These are phyloP conservation scores for Hamamelis virginiana DNA, from an alignment of 164 flowering plant species.

Conservation along the genomic window DNA sequence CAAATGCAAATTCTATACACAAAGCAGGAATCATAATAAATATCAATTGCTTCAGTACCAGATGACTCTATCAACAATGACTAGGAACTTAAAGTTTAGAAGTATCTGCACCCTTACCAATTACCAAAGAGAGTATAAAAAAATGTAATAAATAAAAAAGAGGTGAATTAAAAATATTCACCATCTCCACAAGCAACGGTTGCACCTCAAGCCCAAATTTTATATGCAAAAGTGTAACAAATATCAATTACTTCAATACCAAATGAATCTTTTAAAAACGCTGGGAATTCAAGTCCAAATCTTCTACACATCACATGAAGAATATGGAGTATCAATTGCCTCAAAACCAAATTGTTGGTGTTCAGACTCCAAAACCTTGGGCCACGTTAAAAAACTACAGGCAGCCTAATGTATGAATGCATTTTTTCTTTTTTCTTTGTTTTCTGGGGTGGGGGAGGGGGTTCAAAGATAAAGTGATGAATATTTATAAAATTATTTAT, in stretches of 20 bases:
- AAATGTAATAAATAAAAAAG: too few relatives aligned
- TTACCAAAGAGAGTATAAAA: constrained; percentile 3
- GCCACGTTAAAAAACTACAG: too few relatives aligned
- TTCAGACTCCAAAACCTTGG: neutral
- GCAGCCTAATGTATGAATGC: too few relatives aligned
- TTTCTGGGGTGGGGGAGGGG: too few relatives aligned
- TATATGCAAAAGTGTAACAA: neutral
- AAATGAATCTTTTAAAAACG: neutral
- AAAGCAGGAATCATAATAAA: too few relatives aligned
- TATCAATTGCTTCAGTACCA: too few relatives aligned
- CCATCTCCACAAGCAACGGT: neutral
- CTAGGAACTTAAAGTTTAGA: constrained; percentile 1
- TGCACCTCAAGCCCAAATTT: neutral
- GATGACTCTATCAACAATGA: too few relatives aligned
- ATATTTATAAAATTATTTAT: too few relatives aligned
- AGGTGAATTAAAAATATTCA: neutral
- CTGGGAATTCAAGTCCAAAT: too few relatives aligned
- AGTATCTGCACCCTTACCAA: constrained; percentile 11
- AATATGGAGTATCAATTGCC: neutral
- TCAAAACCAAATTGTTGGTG: neutral
- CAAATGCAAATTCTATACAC: neutral
- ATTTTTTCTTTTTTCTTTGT: too few relatives aligned
- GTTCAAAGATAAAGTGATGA: too few relatives aligned
- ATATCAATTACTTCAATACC: neutral
- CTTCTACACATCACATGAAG: neutral